Evolutionary conservation across 2,329 filamentous ascomycete genomes (phyloP), one percentile per base, ranked within the genome.

Genomic region (Trichoderma lentiforme): DNA sequence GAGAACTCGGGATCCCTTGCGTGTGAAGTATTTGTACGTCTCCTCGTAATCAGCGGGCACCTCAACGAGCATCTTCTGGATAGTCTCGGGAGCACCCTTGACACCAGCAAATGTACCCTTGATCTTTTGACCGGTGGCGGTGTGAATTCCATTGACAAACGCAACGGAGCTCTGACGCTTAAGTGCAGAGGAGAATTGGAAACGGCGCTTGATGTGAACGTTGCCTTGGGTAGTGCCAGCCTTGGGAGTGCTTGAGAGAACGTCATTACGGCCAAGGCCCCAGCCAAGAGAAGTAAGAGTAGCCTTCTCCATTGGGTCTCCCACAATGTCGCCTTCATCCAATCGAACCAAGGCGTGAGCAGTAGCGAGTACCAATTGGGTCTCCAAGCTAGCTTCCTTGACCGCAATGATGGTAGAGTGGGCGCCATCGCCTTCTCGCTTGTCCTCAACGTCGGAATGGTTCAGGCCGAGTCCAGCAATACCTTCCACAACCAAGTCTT

Each of bases 281-380:
- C 96, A 99, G 69, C 95, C 95, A 12, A 99, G 90, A 71, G 95
- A 94, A 63, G 88, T 86, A 32, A 99, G 85, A 1, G 96, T 98
- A 58, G 96, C 96, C 83, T 98, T 98, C 80, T 99, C 96, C 96
- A 99, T 99, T 2, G 96, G 96, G 79, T 99, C 96, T 78, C 96
- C 96, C 58, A 99, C 96, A 76, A 98, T 92, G 14, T 99, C 96
- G 24, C 96, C 96, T 80, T 99, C 96, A 75, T 99, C 96, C 18
- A 99, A 88, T 80, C 95, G 98, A 64, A 99, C 97, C 32, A 99
- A 86, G 56, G 96, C 96, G 80, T 99, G 96, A 3, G 96, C 96
- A 14, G 95, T 97, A 56, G 96, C 95, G 69, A 99, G 89, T 68
- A 98, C 96, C 71, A 99, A 86, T 9, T 95, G 97, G 0, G 96